Evolutionary conservation across 208 protist species (phyloP), one percentile per base, ranked within the genome.

Genomic region (Leishmania mexicana): DNA sequence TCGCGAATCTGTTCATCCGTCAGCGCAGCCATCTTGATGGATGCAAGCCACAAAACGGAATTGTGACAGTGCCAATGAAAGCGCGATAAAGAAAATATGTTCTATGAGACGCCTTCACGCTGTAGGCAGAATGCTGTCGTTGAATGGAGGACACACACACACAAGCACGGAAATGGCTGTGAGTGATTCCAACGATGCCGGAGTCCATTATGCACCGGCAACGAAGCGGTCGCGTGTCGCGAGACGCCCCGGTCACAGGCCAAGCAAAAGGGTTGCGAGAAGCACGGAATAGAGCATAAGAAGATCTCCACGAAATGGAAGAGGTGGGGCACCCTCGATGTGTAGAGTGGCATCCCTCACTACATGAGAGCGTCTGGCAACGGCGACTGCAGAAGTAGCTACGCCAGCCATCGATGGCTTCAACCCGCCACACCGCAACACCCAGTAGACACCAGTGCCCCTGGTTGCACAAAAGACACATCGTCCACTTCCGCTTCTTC

Each of bases 1-100:
- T 99, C 98, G 21, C 94, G 93, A 51, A 99, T 99, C 58, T 98
- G 96, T 81, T 98, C 95, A 68, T 98, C 92, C 3, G 96, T 97
- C 8, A 98, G 92, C 8, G 94, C 94, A 1, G 96, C 95, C 95
- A 97, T 98, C 40, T 38, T 84, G 3, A 60, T n/a, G 15, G 24
- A 74, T 47, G 75, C 81, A 45, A 31, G 4, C 31, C 51, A 76
- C 24, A 42, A 31, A 58, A 80, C 31, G 24, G 53, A 67, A 72
- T 11, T 47, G 67, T 0, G 54, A 28, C 28, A 17, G 68, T 17
- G 10, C 11, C 62, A 60, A 35, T 75, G 4, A 83, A 42, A 53
- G 40, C 7, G 35, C 19, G 15, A 28, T 17, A 28, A 42, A 79
- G 70, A n/a, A 79, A 78, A 81, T 74, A 40, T 75, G 1, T 2